A percentile compares a stretch with the other conserved stretches of the same genome.
Evolutionary conservation across 208 protist species (phyloP).

Genomic region (Porcisia deanei): DNA sequence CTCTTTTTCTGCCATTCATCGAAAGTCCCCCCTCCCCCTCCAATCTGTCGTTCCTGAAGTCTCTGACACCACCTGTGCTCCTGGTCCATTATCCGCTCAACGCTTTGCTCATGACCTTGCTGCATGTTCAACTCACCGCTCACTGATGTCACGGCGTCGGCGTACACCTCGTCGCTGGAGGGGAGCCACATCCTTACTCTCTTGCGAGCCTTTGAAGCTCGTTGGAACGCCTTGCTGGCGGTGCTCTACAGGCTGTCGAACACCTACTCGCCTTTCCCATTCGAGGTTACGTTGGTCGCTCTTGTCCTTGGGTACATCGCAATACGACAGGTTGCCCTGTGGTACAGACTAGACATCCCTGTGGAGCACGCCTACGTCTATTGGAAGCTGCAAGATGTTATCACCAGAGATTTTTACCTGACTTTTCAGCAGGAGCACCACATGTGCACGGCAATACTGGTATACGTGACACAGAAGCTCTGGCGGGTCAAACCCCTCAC

Average conservation of each 20-base stretch:
- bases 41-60: not conserved
- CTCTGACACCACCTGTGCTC: not conserved
- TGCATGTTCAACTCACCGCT: not conserved
- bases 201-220: constrained; percentile 5
- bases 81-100: not conserved
- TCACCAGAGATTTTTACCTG: not conserved
- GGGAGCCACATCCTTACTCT: constrained; percentile 4
- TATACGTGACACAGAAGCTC: constrained; percentile 27
- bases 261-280: constrained; percentile 13
- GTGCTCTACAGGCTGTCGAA: constrained; percentile 3
- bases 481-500: constrained; percentile 28
- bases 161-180: not conserved
- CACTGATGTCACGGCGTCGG: not conserved
- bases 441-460: constrained; percentile 8
- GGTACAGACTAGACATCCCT: not conserved
- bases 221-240: not conserved
- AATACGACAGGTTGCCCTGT: constrained; percentile 9
- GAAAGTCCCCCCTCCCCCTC: no score
- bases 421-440: constrained; percentile 1
- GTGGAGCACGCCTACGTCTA: constrained; percentile 20
- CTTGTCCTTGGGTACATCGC: constrained; percentile 15
- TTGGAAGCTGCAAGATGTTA: constrained; percentile 19
- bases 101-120: not conserved
- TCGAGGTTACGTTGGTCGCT: constrained; percentile 5
- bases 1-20: not conserved